Base-by-base conservation (phyloP, 2,329 filamentous ascomycete genomes). In the Aspergillus bombycis region DNA sequence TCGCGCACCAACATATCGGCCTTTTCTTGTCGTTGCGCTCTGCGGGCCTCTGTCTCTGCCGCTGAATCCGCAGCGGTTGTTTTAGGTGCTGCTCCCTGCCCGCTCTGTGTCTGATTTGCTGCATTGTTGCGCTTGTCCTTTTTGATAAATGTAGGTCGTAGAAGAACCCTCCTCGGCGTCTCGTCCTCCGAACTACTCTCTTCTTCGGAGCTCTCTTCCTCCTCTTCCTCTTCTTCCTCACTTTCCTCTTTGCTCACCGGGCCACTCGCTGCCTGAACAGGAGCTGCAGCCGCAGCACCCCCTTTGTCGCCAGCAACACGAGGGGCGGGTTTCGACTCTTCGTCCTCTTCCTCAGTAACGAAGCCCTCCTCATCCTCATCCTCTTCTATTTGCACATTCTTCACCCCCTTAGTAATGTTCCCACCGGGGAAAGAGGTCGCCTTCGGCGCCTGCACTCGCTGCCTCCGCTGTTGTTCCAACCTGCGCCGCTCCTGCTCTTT, bases 1-100 rank as follows among this genome's bases (percentile, higher is more conserved):
- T 94, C 92, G 75, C 97, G 93, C 16, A 99, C 88, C 11, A 98
- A 82, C 62, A 87, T 89, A 75, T 97, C 90, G 14, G 91, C 87
- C 63, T 90, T 88, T 45, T 90, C 89, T 75, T 90, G 89, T 65
- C 87, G 88, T 41, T 87, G 85, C 1, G 84, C 77, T 41, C 70
- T 74, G 5, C 72, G 74, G 12, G 67, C 68, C 58, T 78, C 77
- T 7, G 71, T 65, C 65, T 86, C 84, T 1, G 79, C 83, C 28
- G 79, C 80, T 8, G 70, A 65, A 36, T 79, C 73, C 2, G 73
- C 73, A 6, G 65, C 66, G 19, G 66, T 61, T 16, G 34, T 58
- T 3, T 36, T 19, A 12, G 62, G 45, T 9, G 64, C 65, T 65
- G 57, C 12, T 45, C 66, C 65, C 32, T 70, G 60, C 43, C 67